phyloP scores from a whole-genome alignment of 768 basidiomycete species.

The Hortiboletus flavorubellus region DNA sequence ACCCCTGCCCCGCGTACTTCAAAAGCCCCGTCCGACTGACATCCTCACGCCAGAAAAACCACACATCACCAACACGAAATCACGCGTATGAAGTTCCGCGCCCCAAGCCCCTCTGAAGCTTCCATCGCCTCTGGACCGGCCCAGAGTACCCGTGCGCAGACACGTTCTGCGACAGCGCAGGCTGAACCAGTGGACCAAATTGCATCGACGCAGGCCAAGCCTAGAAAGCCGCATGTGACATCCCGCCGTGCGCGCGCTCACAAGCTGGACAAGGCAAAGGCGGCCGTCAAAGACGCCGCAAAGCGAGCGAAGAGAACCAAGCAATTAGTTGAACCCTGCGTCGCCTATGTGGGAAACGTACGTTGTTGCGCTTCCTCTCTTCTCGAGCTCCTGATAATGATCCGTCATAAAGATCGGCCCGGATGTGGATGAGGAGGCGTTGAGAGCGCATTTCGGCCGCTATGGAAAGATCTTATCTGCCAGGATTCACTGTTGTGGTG shows the following conservation, averaged over 20 bases:
- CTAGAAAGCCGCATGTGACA: constrained; percentile 5
- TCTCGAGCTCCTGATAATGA: constrained; percentile 2
- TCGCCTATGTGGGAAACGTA: constrained; percentile 64
- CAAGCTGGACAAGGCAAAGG: constrained; percentile 16
- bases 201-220: background rate
- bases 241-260: constrained; percentile 9
- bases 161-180: background rate
- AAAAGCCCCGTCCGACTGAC: constrained; percentile 13
- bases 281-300: constrained; percentile 15
- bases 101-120: constrained; percentile 15
- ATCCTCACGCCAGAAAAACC: background rate
- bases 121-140: constrained; percentile 1
- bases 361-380: constrained; percentile 20
- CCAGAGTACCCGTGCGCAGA: constrained; percentile 2
- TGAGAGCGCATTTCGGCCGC: constrained; percentile 21
- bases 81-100: constrained; percentile 19
- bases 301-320: constrained; percentile 14
- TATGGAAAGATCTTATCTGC: constrained; percentile 24
- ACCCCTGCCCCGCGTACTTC: background rate
- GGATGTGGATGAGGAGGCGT: constrained; percentile 20
- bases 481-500: constrained; percentile 32
- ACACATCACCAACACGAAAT: background rate
- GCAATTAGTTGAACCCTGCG: constrained; percentile 21
- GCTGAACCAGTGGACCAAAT: background rate
- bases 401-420: constrained; percentile 32